Percentiles rank a stretch among this genome's conserved stretches.
phyloP scores from a whole-genome alignment of 768 basidiomycete genomes.

The Macrolepiota fuliginosa region DNA sequence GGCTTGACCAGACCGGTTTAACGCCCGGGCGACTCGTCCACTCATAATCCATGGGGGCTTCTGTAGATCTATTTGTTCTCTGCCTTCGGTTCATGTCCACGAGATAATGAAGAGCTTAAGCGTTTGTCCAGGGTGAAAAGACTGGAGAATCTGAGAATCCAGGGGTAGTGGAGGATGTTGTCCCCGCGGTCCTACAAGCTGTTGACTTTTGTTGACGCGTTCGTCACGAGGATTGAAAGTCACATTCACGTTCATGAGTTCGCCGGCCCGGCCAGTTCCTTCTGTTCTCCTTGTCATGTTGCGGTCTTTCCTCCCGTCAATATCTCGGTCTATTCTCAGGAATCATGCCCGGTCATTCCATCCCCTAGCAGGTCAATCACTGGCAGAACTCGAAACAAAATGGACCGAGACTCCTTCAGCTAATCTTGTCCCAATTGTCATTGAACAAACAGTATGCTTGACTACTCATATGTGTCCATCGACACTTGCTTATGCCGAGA shows the following conservation, averaged over 20 bases:
- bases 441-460: conserved; percentile 79
- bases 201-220: conserved; percentile 35
- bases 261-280: neutral
- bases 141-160: conserved; percentile 4
- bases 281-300: conserved; percentile 15
- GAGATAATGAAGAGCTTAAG: neutral
- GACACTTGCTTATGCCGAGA: conserved; percentile 5
- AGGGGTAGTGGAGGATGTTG: neutral
- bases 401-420: conserved; percentile 44
- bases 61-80: conserved; percentile 53
- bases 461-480: neutral
- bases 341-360: conserved; percentile 44
- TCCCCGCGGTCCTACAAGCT: neutral
- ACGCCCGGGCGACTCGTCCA: conserved; percentile 66
- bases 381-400: conserved; percentile 29
- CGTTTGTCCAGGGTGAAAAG: neutral
- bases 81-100: conserved; percentile 17
- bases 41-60: conserved; percentile 89
- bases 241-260: conserved; percentile 1
- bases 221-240: conserved; percentile 26
- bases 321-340: conserved; percentile 10
- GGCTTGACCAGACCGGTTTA: conserved; percentile 57
- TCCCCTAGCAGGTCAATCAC: conserved; percentile 44
- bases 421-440: conserved; percentile 86
- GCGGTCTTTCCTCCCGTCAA: conserved; percentile 19